Conservation (phyloP, 140 eudicot species). For the Stevia rebaudiana region DNA sequence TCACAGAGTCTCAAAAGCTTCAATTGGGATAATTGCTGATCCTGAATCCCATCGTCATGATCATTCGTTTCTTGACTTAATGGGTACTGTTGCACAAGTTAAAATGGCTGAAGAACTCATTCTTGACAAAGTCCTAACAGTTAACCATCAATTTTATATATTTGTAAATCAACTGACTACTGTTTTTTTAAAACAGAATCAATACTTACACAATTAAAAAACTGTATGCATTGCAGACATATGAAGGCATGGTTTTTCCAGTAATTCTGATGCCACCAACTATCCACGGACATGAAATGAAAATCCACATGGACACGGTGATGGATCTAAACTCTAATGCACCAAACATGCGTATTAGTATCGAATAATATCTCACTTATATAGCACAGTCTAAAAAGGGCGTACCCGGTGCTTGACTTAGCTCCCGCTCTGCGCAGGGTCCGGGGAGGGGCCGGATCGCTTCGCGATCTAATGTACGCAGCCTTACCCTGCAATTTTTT, state of each 20-base stretch:
- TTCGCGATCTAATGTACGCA: too few relatives aligned
- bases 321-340: background rate
- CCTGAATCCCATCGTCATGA: background rate
- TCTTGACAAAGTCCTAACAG: conserved; percentile 16
- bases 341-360: too few relatives aligned
- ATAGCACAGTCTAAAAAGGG: too few relatives aligned
- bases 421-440: too few relatives aligned
- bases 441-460: too few relatives aligned
- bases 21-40: conserved; percentile 23
- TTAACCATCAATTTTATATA: background rate
- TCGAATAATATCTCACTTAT: too few relatives aligned
- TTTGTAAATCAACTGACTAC: background rate
- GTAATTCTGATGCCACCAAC: conserved; percentile 31
- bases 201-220: background rate
- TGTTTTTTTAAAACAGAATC: too few relatives aligned
- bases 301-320: conserved; percentile 9
- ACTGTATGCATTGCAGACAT: conserved; percentile 8
- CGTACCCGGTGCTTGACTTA: too few relatives aligned
- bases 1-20: conserved; percentile 24
- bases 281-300: background rate
- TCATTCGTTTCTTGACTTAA: conserved; percentile 23
- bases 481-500: too few relatives aligned
- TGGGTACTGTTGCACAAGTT: conserved; percentile 27
- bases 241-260: background rate
- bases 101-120: conserved; percentile 28